Evolutionary conservation across 208 protist genomes (phyloP), one percentile per base, ranked within the genome.

Genomic region (Crithidia thermophila): DNA sequence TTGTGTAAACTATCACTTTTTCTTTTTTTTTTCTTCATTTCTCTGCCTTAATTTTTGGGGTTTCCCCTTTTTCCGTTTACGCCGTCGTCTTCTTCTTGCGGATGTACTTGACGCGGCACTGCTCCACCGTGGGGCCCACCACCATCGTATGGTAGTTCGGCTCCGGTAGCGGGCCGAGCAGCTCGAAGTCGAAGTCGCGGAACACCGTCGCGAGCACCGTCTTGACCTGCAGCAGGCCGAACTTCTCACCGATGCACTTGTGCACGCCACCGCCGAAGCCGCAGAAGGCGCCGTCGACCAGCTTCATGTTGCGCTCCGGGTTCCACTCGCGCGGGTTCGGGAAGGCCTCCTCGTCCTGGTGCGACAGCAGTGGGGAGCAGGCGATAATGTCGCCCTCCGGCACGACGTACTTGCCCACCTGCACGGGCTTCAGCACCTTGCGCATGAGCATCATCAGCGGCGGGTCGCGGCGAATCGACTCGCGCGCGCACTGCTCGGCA

Each of bases 231-330:
- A 98, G 70, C 33, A 94, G 87, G 30, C 86, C 94, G 67, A 98
- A 98, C 80, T 93, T 94, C 75, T 97, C 91, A 16, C 94, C 94
- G 65, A 97, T 92, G 81, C 94, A 97, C 70, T 94, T 96, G 79
- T 97, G 90, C 57, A 90, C 82, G 28, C 89, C 88, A 49, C 82
- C 87, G 71, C 94, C 94, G 42, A 98, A 98, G 42, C 81, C 90
- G 56, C 93, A 71, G 75, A 85, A 94, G 67, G 87, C 75, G 33
- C 90, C 89, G 5, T 88, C 80, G 64, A 90, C 77, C 18, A 72
- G 50, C 72, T 90, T 90, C 60, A 94, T 83, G 63, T 96, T 85
- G 45, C 94, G 87, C 46, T 94, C 80, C 36, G 94, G 94, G 55
- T 95, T 83, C 84, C 88, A 98, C 63, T 80, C 65, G 34, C 85